Evolutionary conservation across 352 stramenopile species (phyloP), one percentile per base, ranked within the genome.

Genomic region (Phytophthora pisi): DNA sequence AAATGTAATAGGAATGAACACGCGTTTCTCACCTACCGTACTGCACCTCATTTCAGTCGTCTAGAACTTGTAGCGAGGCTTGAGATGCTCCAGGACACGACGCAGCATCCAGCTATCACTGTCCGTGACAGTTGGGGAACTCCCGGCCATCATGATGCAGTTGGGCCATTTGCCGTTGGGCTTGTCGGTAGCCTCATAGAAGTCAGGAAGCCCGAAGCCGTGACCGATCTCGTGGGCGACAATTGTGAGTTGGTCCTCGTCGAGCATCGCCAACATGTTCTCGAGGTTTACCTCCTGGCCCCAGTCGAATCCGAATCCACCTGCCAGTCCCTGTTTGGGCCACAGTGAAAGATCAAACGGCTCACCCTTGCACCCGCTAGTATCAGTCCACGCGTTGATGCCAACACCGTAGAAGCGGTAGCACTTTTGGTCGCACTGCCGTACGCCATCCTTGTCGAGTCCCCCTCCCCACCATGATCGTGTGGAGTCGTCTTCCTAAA

Each of bases 381-480:
- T 76, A 45, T 76, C 68, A 5, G 31, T 18, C n/a, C 51, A 58
- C 3, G 8, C 8, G 30, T 28, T 57, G 3, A 26, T 46, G n/a
- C 45, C 71, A 10, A 66, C 62, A 55, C 68, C 62, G 38, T 47
- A 61, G 68, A 77, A 62, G 38, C 69, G 68, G 56, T 74, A 77
- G 60, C 70, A 77, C 5, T 31, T 52, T 4, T 74, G 51, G 4
- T 60, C 56, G 20, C 64, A 77, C 61, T 59, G 60, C 1, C 65
- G 65, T 10, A 77, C 57, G 5, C 70, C 70, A 8, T 66, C 65
- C 1, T 8, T 0, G 38, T 71, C 69, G 1, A 77, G 5, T 70
- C 61, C 2, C 59, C 63, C 8, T 26, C 53, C 43, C n/a, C n/a
- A n/a, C n/a, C n/a, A n/a, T n/a, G n/a, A n/a, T n/a, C n/a, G n/a